These are phyloP conservation scores for Exophiala calicioides DNA, from an alignment of 2,329 filamentous ascomycete genomes.

Conservation along the genomic window DNA sequence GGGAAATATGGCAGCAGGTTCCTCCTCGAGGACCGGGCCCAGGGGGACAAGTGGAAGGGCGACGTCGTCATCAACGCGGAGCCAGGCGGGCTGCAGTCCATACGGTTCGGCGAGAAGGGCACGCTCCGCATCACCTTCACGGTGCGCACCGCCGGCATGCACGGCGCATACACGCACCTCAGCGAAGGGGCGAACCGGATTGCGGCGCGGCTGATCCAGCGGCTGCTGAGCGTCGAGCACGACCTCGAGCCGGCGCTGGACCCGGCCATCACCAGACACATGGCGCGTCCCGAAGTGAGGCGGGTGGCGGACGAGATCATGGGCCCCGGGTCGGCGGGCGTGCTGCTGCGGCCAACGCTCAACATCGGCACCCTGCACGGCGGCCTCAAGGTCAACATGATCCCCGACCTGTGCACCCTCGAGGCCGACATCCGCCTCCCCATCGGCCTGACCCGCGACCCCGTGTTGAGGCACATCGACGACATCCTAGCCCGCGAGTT, in stretches of 20 bases:
- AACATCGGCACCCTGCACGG: conserved; percentile 46
- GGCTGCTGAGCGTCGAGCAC: conserved; percentile 35
- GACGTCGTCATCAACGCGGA: conserved; percentile 45
- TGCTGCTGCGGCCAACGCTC: conserved; percentile 40
- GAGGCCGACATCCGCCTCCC: conserved; percentile 46
- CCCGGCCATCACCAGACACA: conserved; percentile 33
- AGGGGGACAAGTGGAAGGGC: conserved; percentile 37
- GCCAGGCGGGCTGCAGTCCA: conserved; percentile 41
- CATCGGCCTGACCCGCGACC: conserved; percentile 37
- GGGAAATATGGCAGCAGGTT: conserved; percentile 41
- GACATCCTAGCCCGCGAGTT: conserved; percentile 32
- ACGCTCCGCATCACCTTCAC: conserved; percentile 42
- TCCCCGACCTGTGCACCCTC: conserved; percentile 41
- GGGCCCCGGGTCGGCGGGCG: conserved; percentile 39
- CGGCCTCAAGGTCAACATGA: conserved; percentile 47
- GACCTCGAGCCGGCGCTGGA: conserved; percentile 34
- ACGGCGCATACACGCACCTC: conserved; percentile 45
- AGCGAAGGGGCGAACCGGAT: conserved; percentile 42
- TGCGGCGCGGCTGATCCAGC: conserved; percentile 36
- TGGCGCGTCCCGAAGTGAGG: conserved; percentile 36
- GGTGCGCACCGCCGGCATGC: conserved; percentile 37
- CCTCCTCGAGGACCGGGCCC: conserved; percentile 36
- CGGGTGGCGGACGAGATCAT: conserved; percentile 39
- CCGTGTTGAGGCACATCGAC: conserved; percentile 35
- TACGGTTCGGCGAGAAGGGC: conserved; percentile 47